phyloP scores from a whole-genome alignment of 306 rosid species.

The Parietaria judaica region DNA sequence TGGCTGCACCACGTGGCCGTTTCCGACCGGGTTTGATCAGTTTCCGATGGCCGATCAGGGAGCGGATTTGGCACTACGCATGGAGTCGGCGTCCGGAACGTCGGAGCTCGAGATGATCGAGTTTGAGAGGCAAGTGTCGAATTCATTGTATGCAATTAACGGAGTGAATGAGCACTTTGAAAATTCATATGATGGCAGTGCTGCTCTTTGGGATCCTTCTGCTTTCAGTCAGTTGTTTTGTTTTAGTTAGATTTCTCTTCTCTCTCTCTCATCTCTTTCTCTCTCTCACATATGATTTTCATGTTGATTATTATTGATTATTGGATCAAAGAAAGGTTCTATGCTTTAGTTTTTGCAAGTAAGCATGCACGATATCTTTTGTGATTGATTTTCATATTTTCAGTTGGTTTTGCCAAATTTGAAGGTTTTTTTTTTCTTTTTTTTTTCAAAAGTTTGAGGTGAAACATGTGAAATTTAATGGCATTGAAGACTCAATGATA shows the following conservation, averaged over 20 bases:
- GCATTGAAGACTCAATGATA: too few relatives aligned
- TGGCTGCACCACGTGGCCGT: slow-evolving; percentile 38
- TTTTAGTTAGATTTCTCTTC: slow-evolving; percentile 10
- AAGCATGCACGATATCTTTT: too few relatives aligned
- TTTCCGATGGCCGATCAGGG: slow-evolving; percentile 19
- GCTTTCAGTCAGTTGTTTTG: slow-evolving; percentile 26
- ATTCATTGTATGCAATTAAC: slow-evolving; percentile 24
- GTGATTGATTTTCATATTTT: too few relatives aligned
- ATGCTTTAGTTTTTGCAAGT: neutral
- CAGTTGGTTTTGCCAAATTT: too few relatives aligned
- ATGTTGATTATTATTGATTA: neutral
- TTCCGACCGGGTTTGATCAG: slow-evolving; percentile 26
- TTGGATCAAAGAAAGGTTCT: neutral
- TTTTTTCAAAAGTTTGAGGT: too few relatives aligned
- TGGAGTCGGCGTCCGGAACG: slow-evolving; percentile 4
- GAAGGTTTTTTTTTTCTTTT: too few relatives aligned
- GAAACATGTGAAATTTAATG: too few relatives aligned
- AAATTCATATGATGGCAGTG: slow-evolving; percentile 21
- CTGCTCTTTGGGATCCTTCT: slow-evolving; percentile 31
- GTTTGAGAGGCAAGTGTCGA: slow-evolving; percentile 27
- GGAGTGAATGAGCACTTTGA: slow-evolving; percentile 23
- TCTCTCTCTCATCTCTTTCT: neutral
- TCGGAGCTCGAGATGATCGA: slow-evolving; percentile 8
- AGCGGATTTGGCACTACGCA: slow-evolving; percentile 9
- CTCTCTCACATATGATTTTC: neutral